Percentiles rank a stretch among this genome's conserved stretches.
Evolutionary conservation across 2,329 filamentous ascomycete genomes (phyloP).

Genomic region (Lasiodiplodia sp.): DNA sequence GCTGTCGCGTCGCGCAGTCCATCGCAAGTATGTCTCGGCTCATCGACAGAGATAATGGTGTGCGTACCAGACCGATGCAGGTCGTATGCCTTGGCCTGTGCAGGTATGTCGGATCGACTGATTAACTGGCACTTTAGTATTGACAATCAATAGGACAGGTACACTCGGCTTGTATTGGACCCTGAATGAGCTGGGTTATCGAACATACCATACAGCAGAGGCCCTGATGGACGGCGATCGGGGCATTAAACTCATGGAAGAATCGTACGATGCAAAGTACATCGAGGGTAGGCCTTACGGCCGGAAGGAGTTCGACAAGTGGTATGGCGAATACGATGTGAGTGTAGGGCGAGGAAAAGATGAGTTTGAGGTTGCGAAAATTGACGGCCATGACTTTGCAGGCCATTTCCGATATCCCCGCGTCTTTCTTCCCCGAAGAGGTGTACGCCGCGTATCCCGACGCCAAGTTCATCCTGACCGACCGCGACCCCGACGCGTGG

Average conservation of each 20-base stretch:
- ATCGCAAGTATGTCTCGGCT: conserved; percentile 3
- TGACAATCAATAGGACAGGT: conserved; percentile 3
- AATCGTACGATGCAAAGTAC: conserved; percentile 46
- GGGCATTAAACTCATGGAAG: conserved; percentile 37
- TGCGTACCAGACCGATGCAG: conserved; percentile 12
- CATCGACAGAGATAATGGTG: not conserved
- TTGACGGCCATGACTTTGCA: not conserved
- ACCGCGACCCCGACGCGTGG: conserved; percentile 26
- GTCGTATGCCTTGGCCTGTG: conserved; percentile 9
- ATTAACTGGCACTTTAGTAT: not conserved
- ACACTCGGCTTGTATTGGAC: conserved; percentile 11
- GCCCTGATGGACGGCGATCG: not conserved
- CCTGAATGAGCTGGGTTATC: conserved; percentile 7
- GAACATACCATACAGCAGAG: conserved; percentile 12
- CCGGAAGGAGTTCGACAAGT: conserved; percentile 44
- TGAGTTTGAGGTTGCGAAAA: not conserved
- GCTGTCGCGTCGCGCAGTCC: not conserved
- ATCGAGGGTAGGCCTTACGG: conserved; percentile 38
- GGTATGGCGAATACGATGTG: conserved; percentile 41
- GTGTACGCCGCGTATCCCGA: conserved; percentile 34
- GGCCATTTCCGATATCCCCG: conserved; percentile 33
- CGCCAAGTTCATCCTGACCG: conserved; percentile 36
- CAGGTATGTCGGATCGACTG: not conserved
- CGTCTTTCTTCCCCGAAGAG: conserved; percentile 33
- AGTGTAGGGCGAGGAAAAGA: not conserved